These are phyloP conservation scores for Elymus sibiricus DNA, from an alignment of 176 grass and related monocot species.

Conservation along the genomic window DNA sequence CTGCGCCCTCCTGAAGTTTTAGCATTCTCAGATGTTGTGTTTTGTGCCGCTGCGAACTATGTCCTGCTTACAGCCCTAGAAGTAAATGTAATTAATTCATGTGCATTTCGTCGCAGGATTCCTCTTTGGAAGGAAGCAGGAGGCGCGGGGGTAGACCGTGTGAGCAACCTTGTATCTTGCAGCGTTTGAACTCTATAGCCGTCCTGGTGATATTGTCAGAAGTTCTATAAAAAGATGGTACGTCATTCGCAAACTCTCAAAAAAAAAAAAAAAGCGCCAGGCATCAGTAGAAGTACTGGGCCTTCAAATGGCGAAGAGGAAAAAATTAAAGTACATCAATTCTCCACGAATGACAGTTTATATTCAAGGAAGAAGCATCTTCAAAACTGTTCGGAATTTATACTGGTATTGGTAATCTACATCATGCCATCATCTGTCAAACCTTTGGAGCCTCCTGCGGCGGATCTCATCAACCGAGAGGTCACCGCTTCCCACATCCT, in stretches of 20 bases:
- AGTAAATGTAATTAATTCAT: too few species aligned
- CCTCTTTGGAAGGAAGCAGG: background rate
- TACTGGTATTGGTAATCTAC: background rate
- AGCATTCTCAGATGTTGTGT: too few species aligned
- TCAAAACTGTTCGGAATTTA: background rate
- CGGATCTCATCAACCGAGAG: conserved; percentile 65
- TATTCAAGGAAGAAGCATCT: background rate
- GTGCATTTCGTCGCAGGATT: background rate
- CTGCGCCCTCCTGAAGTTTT: too few species aligned
- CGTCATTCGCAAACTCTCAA: background rate
- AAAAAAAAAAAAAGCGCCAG: background rate
- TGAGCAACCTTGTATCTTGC: background rate
- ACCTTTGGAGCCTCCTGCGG: conserved; percentile 71
- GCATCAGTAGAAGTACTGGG: background rate
- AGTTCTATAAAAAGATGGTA: too few species aligned
- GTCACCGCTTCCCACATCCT: background rate
- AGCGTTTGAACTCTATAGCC: background rate
- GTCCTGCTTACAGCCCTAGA: too few species aligned
- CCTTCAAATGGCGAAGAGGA: background rate
- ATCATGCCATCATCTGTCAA: conserved; percentile 64
- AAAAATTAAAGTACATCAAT: background rate
- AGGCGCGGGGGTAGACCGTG: background rate
- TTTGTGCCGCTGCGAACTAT: too few species aligned
- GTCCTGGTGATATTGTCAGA: background rate
- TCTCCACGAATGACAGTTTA: background rate